Evolutionary conservation across 2,329 filamentous ascomycete genomes (phyloP), one percentile per base, ranked within the genome.

Genomic region (Byssothecium circinans): DNA sequence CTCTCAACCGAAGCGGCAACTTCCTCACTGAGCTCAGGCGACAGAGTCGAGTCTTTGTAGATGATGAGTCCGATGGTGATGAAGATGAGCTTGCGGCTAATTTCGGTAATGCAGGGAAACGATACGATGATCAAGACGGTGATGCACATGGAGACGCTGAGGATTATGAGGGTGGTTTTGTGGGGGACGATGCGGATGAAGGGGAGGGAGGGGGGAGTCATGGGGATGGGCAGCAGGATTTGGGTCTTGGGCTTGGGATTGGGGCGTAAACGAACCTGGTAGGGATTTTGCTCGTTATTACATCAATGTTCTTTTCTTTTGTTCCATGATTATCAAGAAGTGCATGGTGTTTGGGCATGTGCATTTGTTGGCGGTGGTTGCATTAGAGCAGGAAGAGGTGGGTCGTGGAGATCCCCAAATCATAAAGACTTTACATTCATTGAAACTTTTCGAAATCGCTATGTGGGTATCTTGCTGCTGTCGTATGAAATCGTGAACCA

Each of bases 21-120:
- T 64, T 75, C 12, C 55, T 78, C 41, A 67, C 71, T 25, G 76
- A 79, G 59, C 45, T 78, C 1, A 64, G 70, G 32, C 54, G 75
- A 41, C 76, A 78, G 55, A 75, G 71, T 43, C 61, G 49, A 14
- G 49, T 52, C 34, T 52, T 52, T 45, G 49, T 48, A 40, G 49
- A 49, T 41, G 45, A 49, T 32, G 38, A 40, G 8, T 40, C 22
- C 22, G 41, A 47, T 38, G 49, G 30, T 14, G 43, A 43, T 25
- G 41, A 42, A 22, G 30, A 18, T 19, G 39, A 12, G n/a, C 17
- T 39, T 8, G 8, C 43, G 14, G 49, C 49, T 44, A 30, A 42
- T 15, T 51, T 42, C 41, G 49, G 49, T 20, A 43, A 51, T 35
- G 49, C 49, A 30, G 37, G 41, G 32, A 47, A 43, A 41, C 25